These are phyloP conservation scores for Exobasidium cylindrosporum DNA, from an alignment of 1,284 basidiomycete species.

Conservation along the genomic window DNA sequence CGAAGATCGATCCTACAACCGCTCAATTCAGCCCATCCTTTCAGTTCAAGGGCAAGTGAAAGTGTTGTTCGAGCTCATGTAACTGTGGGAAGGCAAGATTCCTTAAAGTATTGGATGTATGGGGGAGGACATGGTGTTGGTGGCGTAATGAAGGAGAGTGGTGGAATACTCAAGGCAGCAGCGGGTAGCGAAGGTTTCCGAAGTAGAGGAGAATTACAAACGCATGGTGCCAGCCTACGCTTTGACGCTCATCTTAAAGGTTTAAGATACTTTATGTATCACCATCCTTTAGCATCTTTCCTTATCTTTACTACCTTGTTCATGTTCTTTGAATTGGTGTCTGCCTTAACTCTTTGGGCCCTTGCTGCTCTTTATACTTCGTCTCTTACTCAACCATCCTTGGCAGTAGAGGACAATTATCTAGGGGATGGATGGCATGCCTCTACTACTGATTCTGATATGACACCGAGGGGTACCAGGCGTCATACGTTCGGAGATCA, in stretches of 20 bases:
- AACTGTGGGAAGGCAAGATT: conserved; percentile 37
- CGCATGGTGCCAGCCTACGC: conserved; percentile 35
- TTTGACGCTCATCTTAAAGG: conserved; percentile 51
- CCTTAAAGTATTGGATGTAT: conserved; percentile 40
- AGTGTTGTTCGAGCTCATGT: conserved; percentile 15
- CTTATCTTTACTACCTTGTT: conserved; percentile 46
- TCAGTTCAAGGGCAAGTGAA: neutral
- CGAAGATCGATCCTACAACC: conserved; percentile 31
- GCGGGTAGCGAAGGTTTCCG: conserved; percentile 26
- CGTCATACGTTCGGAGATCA: conserved; percentile 2
- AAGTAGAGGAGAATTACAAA: conserved; percentile 47
- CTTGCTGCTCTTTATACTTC: conserved; percentile 42
- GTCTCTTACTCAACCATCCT: conserved; percentile 79
- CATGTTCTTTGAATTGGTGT: conserved; percentile 42
- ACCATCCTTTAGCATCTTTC: conserved; percentile 45
- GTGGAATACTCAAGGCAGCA: conserved; percentile 21
- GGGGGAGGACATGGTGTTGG: conserved; percentile 29
- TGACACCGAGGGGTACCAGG: neutral
- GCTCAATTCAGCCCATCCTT: conserved; percentile 11
- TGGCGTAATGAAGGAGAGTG: conserved; percentile 15
- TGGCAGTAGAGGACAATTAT: conserved; percentile 70
- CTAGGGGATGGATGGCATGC: neutral
- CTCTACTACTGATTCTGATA: conserved; percentile 6
- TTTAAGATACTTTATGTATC: conserved; percentile 48
- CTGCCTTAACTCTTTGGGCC: conserved; percentile 45